These are phyloP conservation scores for Santalum album DNA, from an alignment of 164 flowering plant genomes.

Conservation along the genomic window DNA sequence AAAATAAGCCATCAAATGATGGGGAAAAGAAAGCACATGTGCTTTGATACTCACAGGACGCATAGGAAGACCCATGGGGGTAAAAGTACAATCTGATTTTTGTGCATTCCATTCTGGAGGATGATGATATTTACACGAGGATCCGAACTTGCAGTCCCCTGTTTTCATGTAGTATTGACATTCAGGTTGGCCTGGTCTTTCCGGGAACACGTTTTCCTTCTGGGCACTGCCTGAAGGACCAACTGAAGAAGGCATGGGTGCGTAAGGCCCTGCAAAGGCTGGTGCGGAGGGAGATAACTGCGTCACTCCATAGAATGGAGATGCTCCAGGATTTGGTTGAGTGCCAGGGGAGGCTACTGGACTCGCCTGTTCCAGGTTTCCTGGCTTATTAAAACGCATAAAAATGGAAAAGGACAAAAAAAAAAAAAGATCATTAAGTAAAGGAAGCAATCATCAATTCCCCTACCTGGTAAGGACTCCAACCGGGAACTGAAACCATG, in stretches of 20 bases:
- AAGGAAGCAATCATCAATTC: background rate
- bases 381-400: slow-evolving; percentile 1
- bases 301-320: slow-evolving; percentile 46
- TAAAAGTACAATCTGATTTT: slow-evolving; percentile 36
- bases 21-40: background rate
- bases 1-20: background rate
- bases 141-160: slow-evolving; percentile 89
- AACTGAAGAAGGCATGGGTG: slow-evolving; percentile 28
- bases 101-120: slow-evolving; percentile 48
- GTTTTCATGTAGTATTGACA: slow-evolving; percentile 84
- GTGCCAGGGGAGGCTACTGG: slow-evolving; percentile 43
- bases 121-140: slow-evolving; percentile 89
- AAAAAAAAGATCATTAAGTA: background rate
- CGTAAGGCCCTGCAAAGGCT: slow-evolving; percentile 51
- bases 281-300: slow-evolving; percentile 63
- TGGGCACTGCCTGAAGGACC: slow-evolving; percentile 50
- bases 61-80: slow-evolving; percentile 75
- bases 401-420: background rate
- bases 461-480: slow-evolving; percentile 68
- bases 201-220: slow-evolving; percentile 65
- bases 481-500: slow-evolving; percentile 65
- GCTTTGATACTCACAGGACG: slow-evolving; percentile 54
- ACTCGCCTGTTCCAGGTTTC: slow-evolving; percentile 40
- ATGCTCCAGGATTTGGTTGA: slow-evolving; percentile 47
- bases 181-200: slow-evolving; percentile 90